phyloP scores from a whole-genome alignment of 768 basidiomycete species.

The Terana coerulea region DNA sequence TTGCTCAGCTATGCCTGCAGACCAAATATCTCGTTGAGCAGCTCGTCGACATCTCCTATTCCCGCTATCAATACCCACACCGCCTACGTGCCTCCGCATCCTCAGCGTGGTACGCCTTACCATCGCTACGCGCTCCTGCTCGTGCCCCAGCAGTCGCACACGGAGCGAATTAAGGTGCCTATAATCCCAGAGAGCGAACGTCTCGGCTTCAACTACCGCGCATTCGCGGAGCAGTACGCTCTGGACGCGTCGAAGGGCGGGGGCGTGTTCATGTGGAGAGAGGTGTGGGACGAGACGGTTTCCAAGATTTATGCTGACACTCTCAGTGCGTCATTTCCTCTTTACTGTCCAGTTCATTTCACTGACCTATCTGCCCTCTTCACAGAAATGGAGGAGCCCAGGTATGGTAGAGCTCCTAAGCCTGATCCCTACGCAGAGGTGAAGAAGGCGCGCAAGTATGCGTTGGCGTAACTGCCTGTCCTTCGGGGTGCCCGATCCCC shows the following conservation, averaged over 20 bases:
- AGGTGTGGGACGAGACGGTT: slow-evolving; percentile 67
- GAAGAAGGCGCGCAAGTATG: slow-evolving; percentile 47
- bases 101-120: slow-evolving; percentile 82
- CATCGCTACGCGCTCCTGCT: slow-evolving; percentile 85
- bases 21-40: slow-evolving; percentile 79
- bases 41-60: slow-evolving; percentile 38
- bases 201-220: slow-evolving; percentile 60
- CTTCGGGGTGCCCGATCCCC: neutral
- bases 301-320: slow-evolving; percentile 61
- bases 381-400: slow-evolving; percentile 49
- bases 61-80: slow-evolving; percentile 52
- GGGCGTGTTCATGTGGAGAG: slow-evolving; percentile 82
- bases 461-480: no score
- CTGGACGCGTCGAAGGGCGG: slow-evolving; percentile 56
- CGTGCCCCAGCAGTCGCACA: slow-evolving; percentile 57
- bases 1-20: slow-evolving; percentile 33
- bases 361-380: slow-evolving; percentile 9
- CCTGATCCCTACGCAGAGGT: slow-evolving; percentile 51
- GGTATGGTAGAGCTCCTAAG: slow-evolving; percentile 51
- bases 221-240: slow-evolving; percentile 53
- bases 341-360: slow-evolving; percentile 3
- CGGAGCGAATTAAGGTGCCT: slow-evolving; percentile 25
- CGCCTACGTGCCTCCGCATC: slow-evolving; percentile 86
- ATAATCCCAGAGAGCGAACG: slow-evolving; percentile 33
- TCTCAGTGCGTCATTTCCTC: slow-evolving; percentile 50